phyloP scores from a whole-genome alignment of 805 yeast genomes.

The Saccharomyces jurei region DNA sequence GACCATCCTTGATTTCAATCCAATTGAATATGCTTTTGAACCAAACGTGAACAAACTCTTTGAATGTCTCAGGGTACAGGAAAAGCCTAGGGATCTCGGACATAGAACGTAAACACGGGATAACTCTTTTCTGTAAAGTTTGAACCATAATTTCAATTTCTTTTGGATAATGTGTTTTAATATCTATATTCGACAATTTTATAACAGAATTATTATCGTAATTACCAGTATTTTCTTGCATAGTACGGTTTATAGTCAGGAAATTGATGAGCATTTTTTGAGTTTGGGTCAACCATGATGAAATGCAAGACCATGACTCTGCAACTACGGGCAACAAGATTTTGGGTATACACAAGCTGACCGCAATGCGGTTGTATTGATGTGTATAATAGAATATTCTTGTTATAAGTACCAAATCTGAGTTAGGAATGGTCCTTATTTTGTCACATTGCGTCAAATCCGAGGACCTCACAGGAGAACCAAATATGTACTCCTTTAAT shows the following conservation, averaged over 20 bases:
- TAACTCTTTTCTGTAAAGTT: constrained; percentile 23
- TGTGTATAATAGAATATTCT: constrained; percentile 25
- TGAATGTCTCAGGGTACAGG: constrained; percentile 26
- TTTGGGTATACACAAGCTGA: constrained; percentile 28
- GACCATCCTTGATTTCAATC: constrained; percentile 38
- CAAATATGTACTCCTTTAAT: constrained; percentile 34
- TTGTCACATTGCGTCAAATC: constrained; percentile 25
- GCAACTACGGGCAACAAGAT: constrained; percentile 24
- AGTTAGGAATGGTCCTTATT: constrained; percentile 22
- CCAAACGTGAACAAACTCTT: constrained; percentile 31
- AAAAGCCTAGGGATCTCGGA: constrained; percentile 32
- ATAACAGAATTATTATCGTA: neutral
- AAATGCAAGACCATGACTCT: constrained; percentile 29
- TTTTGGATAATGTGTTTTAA: constrained; percentile 10
- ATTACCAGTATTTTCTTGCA: neutral
- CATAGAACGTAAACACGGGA: constrained; percentile 26
- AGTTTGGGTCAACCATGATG: constrained; percentile 24
- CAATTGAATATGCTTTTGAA: constrained; percentile 34
- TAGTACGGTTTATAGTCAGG: neutral
- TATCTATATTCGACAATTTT: constrained; percentile 1
- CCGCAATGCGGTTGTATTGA: constrained; percentile 25
- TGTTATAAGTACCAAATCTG: constrained; percentile 29
- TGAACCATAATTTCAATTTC: constrained; percentile 21
- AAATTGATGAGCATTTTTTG: constrained; percentile 16
- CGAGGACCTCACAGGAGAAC: constrained; percentile 32